Evolutionary conservation across 164 flowering plant genomes (phyloP).

Genomic region (Tinospora cordifolia): DNA sequence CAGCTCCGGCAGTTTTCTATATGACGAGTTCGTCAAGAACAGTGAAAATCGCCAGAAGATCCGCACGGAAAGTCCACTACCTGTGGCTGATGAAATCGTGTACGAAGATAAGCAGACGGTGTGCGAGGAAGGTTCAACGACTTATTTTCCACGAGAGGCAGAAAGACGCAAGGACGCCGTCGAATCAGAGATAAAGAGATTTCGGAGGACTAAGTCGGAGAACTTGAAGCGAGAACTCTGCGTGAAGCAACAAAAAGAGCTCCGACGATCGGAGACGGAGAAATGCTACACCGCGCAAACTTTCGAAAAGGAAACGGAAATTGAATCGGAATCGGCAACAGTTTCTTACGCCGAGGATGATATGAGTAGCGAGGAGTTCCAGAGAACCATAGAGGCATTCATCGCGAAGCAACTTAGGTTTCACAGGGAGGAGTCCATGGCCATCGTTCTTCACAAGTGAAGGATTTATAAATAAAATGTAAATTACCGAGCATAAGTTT

Average conservation of each 20-base stretch:
- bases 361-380: constrained; percentile 39
- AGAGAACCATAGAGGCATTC: constrained; percentile 29
- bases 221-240: constrained; percentile 13
- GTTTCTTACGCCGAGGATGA: constrained; percentile 5
- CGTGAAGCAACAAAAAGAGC: constrained; percentile 9
- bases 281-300: constrained; percentile 11
- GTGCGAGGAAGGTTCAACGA: constrained; percentile 4
- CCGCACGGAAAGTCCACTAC: background rate
- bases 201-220: constrained; percentile 41
- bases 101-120: constrained; percentile 24
- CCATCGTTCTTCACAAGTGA: constrained; percentile 20
- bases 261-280: constrained; percentile 54
- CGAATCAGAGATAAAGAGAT: constrained; percentile 13
- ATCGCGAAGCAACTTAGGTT: constrained; percentile 28
- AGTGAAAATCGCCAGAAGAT: constrained; percentile 19
- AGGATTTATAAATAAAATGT: background rate
- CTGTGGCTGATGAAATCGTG: constrained; percentile 14
- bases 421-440: constrained; percentile 28
- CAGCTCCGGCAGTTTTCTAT: constrained; percentile 19
- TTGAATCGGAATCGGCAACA: background rate
- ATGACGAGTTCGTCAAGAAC: constrained; percentile 36
- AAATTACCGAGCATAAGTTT: background rate
- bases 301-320: no score
- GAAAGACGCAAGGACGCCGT: background rate
- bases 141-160: background rate